Percentiles rank a stretch among this genome's conserved stretches.
Conservation (phyloP, 805 yeast genomes). For the Ogataea corticis region DNA sequence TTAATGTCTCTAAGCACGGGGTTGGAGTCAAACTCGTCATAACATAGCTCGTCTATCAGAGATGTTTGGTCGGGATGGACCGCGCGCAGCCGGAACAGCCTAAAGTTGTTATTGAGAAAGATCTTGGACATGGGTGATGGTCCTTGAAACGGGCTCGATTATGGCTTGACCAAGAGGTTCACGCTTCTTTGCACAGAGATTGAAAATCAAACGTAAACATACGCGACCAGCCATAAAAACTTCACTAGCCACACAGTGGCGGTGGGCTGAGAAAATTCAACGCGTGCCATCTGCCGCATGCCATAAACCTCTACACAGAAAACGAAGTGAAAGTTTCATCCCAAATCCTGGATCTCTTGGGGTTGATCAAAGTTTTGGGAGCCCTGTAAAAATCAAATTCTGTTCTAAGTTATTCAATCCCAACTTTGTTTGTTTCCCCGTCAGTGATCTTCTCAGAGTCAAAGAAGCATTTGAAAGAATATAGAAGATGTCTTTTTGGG, state of each 20-base stretch:
- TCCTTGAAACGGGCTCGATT: not conserved
- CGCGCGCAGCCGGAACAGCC: slow-evolving; percentile 16
- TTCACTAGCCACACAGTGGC: not conserved
- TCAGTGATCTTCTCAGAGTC: too few relatives aligned
- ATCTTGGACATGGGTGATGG: slow-evolving; percentile 28
- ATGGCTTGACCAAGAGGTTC: not conserved
- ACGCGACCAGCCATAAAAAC: not conserved
- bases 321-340: too few relatives aligned
- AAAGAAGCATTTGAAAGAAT: too few relatives aligned
- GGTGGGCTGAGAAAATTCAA: too few relatives aligned
- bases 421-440: not conserved
- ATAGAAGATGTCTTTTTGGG: slow-evolving; percentile 44
- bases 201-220: not conserved
- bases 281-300: too few relatives aligned
- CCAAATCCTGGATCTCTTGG: not conserved
- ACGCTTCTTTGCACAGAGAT: not conserved
- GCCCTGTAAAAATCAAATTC: not conserved
- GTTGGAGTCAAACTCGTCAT: slow-evolving; percentile 24
- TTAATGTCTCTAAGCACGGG: slow-evolving; percentile 16
- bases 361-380: not conserved
- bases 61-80: slow-evolving; percentile 16
- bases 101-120: slow-evolving; percentile 28
- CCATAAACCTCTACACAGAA: too few relatives aligned
- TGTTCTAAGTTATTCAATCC: not conserved
- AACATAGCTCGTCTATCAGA: slow-evolving; percentile 28